Base-by-base conservation (phyloP, 208 protist genomes). In the Tritrichomonas foetus region DNA sequence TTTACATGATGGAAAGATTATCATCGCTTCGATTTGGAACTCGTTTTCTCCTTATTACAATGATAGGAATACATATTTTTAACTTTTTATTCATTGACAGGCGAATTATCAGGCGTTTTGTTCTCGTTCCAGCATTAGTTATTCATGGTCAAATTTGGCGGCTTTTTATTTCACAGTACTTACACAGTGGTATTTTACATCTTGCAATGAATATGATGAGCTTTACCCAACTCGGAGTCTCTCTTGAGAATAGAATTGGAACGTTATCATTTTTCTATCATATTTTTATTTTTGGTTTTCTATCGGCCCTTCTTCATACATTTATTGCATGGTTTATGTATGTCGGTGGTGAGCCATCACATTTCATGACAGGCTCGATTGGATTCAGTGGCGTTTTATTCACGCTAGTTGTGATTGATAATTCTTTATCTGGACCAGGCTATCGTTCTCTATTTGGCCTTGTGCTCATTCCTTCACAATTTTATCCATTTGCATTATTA, bases 201-300 rank as follows among this genome's bases (percentile, higher is more conserved):
- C 44, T 84, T 49, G 25, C 25, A 49, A 84, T 84, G 74, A 84
- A 84, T n/a, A 84, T 84, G 74, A 53, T 84, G 74, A 53, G n/a
- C 9, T 84, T 84, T 44, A 25, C 11, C 0, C 25, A 9, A 33
- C 44, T 84, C 33, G 74, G 74, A 55, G 36, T 25, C 53, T 84
- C 41, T 13, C 36, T 84, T n/a, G 74, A 84, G 53, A 55, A 13
- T 39, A 47, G 9, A 53, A 44, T 84, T 53, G 74, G 74, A 33
- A 84, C 74, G 2, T n/a, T 84, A n/a, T 33, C 74, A 33, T 84
- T 84, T 84, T 53, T 84, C 11, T 84, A 84, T 53, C 39, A 84
- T 44, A 84, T 84, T 13, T 53, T 84, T 16, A 49, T 84, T 47
- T 84, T 84, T 53, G 36, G 74, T 16, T 14, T 84, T 53, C 11